Conservation (phyloP, 2,329 filamentous ascomycete species). For the Fusarium solani-melongenae region DNA sequence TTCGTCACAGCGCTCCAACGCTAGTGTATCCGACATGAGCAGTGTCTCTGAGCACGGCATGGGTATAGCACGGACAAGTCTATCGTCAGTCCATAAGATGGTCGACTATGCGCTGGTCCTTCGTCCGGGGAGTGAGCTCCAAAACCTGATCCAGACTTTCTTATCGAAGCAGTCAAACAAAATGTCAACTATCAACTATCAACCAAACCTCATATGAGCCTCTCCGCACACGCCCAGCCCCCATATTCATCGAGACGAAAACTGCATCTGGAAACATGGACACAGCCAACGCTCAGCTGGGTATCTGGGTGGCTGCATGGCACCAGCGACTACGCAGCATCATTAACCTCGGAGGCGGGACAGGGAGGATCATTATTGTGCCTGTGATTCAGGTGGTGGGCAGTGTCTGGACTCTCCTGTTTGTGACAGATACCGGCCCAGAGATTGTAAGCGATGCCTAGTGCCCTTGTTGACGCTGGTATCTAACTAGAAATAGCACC, state of each 20-base stretch:
- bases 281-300: constrained; percentile 11
- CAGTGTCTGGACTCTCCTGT: constrained; percentile 13
- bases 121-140: not conserved
- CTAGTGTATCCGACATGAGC: not conserved
- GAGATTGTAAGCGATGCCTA: constrained; percentile 11
- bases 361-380: not conserved
- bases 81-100: constrained; percentile 10
- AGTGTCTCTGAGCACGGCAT: not conserved
- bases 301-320: constrained; percentile 19
- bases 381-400: constrained; percentile 15
- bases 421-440: constrained; percentile 8
- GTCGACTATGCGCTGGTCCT: constrained; percentile 2
- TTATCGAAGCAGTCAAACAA: not conserved
- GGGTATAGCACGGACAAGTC: not conserved
- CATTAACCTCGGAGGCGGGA: not conserved
- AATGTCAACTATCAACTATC: not conserved
- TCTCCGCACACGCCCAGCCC: not conserved
- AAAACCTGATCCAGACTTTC: not conserved
- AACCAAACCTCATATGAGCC: not conserved
- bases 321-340: constrained; percentile 20
- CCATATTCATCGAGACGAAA: not conserved
- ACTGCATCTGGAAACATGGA: not conserved
- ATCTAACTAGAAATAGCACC: not conserved
- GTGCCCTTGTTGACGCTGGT: not conserved
- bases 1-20: not conserved